These are phyloP conservation scores for Pseudonectria buxi DNA, from an alignment of 2,329 filamentous ascomycete species.

Conservation along the genomic window DNA sequence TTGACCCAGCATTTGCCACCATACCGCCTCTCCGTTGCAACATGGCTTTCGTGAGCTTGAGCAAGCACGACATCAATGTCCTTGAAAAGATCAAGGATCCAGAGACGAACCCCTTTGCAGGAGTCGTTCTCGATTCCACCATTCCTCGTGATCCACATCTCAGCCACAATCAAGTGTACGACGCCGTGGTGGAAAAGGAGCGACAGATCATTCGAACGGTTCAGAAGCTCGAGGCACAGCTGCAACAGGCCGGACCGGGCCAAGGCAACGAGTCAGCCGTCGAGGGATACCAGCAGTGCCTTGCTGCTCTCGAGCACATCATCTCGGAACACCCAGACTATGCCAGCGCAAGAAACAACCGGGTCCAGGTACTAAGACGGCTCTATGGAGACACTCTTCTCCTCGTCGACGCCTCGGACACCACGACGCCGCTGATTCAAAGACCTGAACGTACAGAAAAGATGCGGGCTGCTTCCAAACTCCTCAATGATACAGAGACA, in stretches of 20 bases:
- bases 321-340: slow-evolving; percentile 56
- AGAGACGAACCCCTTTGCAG: slow-evolving; percentile 50
- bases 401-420: slow-evolving; percentile 32
- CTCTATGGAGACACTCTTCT: slow-evolving; percentile 56
- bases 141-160: slow-evolving; percentile 53
- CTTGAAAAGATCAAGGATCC: slow-evolving; percentile 63
- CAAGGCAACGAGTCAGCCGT: slow-evolving; percentile 31
- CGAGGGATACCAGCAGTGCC: slow-evolving; percentile 39
- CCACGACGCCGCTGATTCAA: slow-evolving; percentile 35
- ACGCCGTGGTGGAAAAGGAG: slow-evolving; percentile 43
- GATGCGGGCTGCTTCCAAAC: slow-evolving; percentile 30
- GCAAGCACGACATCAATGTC: slow-evolving; percentile 52
- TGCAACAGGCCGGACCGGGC: slow-evolving; percentile 36
- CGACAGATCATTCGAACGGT: slow-evolving; percentile 47
- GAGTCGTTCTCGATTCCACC: slow-evolving; percentile 47
- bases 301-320: slow-evolving; percentile 46
- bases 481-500: slow-evolving; percentile 47
- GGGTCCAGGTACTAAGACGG: slow-evolving; percentile 59
- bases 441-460: slow-evolving; percentile 32
- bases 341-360: slow-evolving; percentile 68
- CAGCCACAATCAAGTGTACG: slow-evolving; percentile 43
- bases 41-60: slow-evolving; percentile 47
- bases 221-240: slow-evolving; percentile 48
- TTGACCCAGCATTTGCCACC: background rate
- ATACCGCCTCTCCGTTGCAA: slow-evolving; percentile 7